Base-by-base conservation (phyloP, 306 rosid genomes). In the Glycine tomentella region DNA sequence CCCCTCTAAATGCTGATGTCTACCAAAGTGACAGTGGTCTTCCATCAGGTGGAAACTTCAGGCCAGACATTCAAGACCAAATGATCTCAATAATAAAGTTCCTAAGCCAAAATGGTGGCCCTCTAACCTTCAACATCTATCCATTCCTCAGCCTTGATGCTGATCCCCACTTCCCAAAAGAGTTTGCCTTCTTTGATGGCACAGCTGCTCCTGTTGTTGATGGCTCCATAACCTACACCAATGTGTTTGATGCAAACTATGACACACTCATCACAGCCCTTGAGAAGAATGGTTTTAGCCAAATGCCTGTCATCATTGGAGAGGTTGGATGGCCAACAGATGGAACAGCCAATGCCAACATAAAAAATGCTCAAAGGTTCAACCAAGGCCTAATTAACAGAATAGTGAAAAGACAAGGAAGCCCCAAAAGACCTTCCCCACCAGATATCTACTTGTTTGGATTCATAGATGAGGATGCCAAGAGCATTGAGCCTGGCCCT, bases 311-410 rank as follows among this genome's bases (percentile, higher is more conserved):
- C 38, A 88, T 93, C 14, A 81, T 96, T 46, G 99, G 99, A 13
- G 99, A 96, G 64, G 89, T 96, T 11, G 99, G 99, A 0, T 96
- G 99, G 99, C 99, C 98, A 0, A 90, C 99, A 0, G 99, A 96
- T 63, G 98, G 97, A 51, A 88, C 84, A 40, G 78, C 89, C 0
- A 90, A 63, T 57, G 99, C 97, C 2, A 90, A 96, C 80, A 53
- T 71, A 10, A 78, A 78, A 12, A 77, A 75, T 45, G 97, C 98
- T 1, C 87, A 75, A 33, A 84, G 97, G 72, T 96, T 96, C 88
- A 93, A 93, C 25, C 98, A 96, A 87, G 99, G 99, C 51, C 80
- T 96, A 15, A 0, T 96, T 6, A 14, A 86, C 5, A 83, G 90
- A 0, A 88, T 96, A 9, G 65, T 83, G 9, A 70, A 75, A 49